These are phyloP conservation scores for Monosporascus sp. DNA, from an alignment of 2,329 filamentous ascomycete genomes.

Conservation along the genomic window DNA sequence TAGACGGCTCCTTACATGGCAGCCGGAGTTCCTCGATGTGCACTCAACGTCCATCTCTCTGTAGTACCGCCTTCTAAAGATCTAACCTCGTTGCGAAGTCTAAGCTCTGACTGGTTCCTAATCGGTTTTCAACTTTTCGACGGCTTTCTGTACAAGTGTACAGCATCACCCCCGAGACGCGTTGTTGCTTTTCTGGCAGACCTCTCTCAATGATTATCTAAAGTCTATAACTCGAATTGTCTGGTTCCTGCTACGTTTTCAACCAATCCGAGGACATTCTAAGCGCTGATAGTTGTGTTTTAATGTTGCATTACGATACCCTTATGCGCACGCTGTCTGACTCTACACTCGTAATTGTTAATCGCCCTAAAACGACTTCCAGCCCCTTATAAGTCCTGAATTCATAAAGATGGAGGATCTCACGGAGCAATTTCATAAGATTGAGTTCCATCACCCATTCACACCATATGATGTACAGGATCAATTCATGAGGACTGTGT, in stretches of 20 bases:
- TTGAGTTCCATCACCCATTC: constrained; percentile 81
- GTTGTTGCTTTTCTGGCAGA: not conserved
- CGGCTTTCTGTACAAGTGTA: not conserved
- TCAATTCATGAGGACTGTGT: constrained; percentile 81
- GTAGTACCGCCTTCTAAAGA: too few species aligned
- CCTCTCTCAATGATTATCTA: too few species aligned
- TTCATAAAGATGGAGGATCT: constrained; percentile 17
- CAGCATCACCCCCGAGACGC: not conserved
- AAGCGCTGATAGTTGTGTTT: too few species aligned
- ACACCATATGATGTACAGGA: constrained; percentile 82
- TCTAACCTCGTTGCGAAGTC: not conserved
- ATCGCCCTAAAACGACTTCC: too few species aligned
- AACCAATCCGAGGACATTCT: too few species aligned
- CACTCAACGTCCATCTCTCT: too few species aligned
- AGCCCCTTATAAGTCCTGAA: too few species aligned
- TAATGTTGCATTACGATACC: not conserved
- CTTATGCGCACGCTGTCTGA: not conserved
- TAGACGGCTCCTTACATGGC: too few species aligned
- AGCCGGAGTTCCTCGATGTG: too few species aligned
- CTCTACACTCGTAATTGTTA: too few species aligned
- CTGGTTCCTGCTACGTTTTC: too few species aligned
- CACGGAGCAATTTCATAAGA: constrained; percentile 21
- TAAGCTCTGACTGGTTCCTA: not conserved
- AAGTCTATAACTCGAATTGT: too few species aligned
- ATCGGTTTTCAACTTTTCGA: not conserved